phyloP scores from a whole-genome alignment of 2,329 filamentous ascomycete genomes.

The Juglanconis sp. region DNA sequence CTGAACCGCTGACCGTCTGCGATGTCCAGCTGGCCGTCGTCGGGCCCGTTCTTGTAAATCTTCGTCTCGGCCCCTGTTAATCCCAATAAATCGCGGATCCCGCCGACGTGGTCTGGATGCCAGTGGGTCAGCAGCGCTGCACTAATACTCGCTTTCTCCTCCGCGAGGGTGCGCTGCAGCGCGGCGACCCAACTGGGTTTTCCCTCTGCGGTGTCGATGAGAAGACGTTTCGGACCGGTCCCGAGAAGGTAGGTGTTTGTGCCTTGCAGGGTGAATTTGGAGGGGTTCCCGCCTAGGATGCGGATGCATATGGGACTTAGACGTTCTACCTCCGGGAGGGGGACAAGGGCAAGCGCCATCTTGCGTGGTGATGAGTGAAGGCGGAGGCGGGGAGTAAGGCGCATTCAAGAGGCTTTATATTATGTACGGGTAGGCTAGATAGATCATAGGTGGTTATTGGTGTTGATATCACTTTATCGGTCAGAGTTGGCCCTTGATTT shows the following conservation, averaged over 20 bases:
- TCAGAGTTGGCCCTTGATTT: neutral
- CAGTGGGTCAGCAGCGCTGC: constrained; percentile 81
- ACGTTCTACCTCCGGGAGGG: constrained; percentile 71
- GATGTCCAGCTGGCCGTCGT: constrained; percentile 35
- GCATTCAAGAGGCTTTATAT: neutral
- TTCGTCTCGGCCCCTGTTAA: constrained; percentile 56
- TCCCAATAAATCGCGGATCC: constrained; percentile 65
- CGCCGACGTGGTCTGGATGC: constrained; percentile 83
- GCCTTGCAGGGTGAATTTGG: constrained; percentile 72
- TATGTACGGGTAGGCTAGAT: neutral
- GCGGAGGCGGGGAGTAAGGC: neutral
- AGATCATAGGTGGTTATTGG: neutral
- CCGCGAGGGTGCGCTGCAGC: constrained; percentile 60
- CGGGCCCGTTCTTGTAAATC: constrained; percentile 59
- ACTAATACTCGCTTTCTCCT: constrained; percentile 68
- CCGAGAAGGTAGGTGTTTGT: constrained; percentile 96
- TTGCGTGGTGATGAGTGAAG: constrained; percentile 20
- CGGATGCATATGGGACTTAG: constrained; percentile 76
- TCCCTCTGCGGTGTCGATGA: constrained; percentile 90
- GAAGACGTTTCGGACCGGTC: constrained; percentile 65
- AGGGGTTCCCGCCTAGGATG: constrained; percentile 85
- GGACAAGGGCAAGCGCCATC: constrained; percentile 61
- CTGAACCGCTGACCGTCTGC: constrained; percentile 47
- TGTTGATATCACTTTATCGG: neutral
- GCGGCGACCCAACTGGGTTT: constrained; percentile 67